Evolutionary conservation across 2,329 filamentous ascomycete genomes (phyloP).

Genomic region (Xylaria sp.): DNA sequence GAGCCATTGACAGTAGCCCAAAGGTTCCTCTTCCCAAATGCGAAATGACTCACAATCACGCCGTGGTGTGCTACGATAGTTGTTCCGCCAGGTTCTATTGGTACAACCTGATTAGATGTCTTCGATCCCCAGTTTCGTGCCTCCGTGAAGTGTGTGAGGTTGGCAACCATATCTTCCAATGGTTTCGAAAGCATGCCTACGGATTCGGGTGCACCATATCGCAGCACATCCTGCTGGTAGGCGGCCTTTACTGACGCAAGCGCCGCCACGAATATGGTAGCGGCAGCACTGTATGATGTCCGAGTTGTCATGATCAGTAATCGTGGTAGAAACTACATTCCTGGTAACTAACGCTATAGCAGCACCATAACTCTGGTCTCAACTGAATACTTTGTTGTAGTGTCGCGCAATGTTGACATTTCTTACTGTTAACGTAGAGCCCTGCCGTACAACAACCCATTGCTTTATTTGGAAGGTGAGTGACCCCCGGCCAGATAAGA

Average conservation of each 20-base stretch:
- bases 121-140: slow-evolving; percentile 15
- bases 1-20: slow-evolving; percentile 19
- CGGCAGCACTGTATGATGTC: neutral
- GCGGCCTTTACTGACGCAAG: neutral
- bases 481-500: neutral
- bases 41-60: slow-evolving; percentile 23
- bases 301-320: neutral
- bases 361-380: too few relatives aligned
- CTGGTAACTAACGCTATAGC: neutral
- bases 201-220: slow-evolving; percentile 18
- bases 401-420: neutral
- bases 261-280: neutral
- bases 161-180: slow-evolving; percentile 19
- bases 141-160: slow-evolving; percentile 19
- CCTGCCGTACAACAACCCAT: neutral
- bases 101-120: slow-evolving; percentile 14
- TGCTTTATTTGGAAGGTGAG: slow-evolving; percentile 9
- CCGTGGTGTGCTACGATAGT: slow-evolving; percentile 16
- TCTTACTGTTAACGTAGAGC: neutral
- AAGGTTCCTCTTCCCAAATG: slow-evolving; percentile 24
- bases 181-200: slow-evolving; percentile 19
- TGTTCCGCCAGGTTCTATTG: slow-evolving; percentile 16
- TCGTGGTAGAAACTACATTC: neutral
- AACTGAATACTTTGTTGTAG: neutral
- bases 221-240: neutral